Evolutionary conservation across 345 rosid genomes (phyloP).

Genomic region (Eucalyptus rudis): DNA sequence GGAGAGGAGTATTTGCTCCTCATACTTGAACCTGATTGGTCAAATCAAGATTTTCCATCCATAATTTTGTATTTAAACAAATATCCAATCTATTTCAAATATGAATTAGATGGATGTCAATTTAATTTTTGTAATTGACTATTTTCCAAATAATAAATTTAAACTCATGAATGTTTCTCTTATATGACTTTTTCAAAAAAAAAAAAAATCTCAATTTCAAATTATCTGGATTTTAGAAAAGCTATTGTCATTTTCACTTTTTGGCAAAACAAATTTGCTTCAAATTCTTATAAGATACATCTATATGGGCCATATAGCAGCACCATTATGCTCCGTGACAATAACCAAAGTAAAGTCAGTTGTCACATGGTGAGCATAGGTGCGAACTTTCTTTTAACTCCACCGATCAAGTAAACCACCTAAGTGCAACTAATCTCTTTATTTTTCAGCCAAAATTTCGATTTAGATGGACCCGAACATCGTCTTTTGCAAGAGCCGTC

Average conservation of each 20-base stretch:
- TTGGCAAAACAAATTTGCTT: neutral
- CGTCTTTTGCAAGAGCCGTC: neutral
- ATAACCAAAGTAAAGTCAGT: neutral
- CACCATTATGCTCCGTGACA: neutral
- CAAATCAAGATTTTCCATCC: neutral
- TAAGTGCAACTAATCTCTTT: neutral
- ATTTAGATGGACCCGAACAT: neutral
- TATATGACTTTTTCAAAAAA: too few species aligned
- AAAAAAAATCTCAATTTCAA: neutral
- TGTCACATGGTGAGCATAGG: neutral
- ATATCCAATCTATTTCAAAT: neutral
- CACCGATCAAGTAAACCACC: neutral
- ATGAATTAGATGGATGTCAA: neutral
- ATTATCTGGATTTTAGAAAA: neutral
- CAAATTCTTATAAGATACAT: neutral
- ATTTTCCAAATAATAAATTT: neutral
- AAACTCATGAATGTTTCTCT: neutral
- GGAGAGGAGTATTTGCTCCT: neutral
- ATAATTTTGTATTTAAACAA: neutral
- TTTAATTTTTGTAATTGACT: neutral
- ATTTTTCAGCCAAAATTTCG: neutral
- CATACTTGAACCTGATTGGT: neutral
- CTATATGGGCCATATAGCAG: neutral
- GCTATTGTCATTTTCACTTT: neutral
- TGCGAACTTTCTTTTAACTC: neutral